phyloP scores from a whole-genome alignment of 169 alveolate species.

The Plasmodium gonderi region DNA sequence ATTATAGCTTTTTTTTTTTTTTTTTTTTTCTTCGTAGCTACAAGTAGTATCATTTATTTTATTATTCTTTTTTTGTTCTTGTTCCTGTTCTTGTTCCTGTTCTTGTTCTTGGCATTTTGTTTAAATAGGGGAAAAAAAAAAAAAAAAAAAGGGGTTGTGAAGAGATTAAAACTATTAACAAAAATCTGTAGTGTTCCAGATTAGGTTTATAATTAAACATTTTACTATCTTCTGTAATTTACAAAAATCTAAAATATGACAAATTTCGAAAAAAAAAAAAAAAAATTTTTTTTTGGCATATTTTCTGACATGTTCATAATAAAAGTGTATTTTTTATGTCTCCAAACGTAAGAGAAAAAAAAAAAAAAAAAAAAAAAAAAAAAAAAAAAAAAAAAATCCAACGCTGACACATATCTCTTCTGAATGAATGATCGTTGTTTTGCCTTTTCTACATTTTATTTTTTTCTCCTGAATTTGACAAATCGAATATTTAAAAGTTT shows the following conservation, averaged over 20 bases:
- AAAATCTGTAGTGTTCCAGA: background rate
- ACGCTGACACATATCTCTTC: background rate
- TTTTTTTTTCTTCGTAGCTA: background rate
- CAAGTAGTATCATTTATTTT: too few relatives aligned
- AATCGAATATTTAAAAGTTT: background rate
- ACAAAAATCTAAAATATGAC: constrained; percentile 7
- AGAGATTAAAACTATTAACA: background rate
- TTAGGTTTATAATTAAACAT: background rate
- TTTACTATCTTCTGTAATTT: background rate
- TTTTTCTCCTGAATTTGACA: background rate
- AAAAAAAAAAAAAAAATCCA: background rate
- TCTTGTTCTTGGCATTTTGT: background rate
- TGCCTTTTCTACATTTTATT: background rate
- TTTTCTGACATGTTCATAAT: constrained; percentile 25
- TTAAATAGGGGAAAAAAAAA: background rate
- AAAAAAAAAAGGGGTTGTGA: background rate
- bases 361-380: background rate
- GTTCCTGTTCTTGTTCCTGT: background rate
- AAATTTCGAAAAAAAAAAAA: background rate
- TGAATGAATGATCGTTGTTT: background rate
- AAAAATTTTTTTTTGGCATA: background rate
- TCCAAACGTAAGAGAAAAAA: constrained; percentile 7
- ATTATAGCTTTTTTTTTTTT: background rate
- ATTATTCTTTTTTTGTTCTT: background rate
- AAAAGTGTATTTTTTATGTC: background rate